Evolutionary conservation across 768 basidiomycete species (phyloP).

Genomic region (Rhodotorula babjevae): DNA sequence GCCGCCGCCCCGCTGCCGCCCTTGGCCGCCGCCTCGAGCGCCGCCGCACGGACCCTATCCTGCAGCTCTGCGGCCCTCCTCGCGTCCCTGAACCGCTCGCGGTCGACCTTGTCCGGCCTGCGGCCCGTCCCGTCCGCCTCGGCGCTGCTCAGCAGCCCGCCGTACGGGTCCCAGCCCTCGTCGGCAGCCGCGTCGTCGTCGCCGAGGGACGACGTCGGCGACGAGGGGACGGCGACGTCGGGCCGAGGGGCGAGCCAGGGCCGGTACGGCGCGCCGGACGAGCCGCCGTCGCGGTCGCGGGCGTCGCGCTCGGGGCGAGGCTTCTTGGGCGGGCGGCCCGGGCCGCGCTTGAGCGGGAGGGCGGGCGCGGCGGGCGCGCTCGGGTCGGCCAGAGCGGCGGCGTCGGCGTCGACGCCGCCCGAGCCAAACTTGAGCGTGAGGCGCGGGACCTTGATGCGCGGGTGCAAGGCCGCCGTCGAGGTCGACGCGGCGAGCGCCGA

Average conservation of each 20-base stretch:
- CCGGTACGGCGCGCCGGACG: not conserved
- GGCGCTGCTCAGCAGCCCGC: slow-evolving; percentile 65
- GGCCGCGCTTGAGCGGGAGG: not conserved
- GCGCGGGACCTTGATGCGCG: slow-evolving; percentile 9
- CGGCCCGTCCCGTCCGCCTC: slow-evolving; percentile 74
- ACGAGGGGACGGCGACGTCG: slow-evolving; percentile 2
- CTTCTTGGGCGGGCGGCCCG: not conserved
- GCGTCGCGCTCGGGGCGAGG: not conserved
- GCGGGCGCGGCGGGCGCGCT: not conserved
- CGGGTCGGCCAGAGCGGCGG: too few species aligned
- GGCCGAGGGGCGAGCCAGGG: slow-evolving; percentile 48
- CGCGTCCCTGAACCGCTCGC: slow-evolving; percentile 67
- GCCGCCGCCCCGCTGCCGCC: not conserved
- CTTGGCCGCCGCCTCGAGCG: not conserved
- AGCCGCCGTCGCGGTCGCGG: not conserved
- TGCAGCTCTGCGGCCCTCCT: slow-evolving; percentile 60
- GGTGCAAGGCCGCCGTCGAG: slow-evolving; percentile 5
- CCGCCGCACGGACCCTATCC: slow-evolving; percentile 3
- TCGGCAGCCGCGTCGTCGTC: slow-evolving; percentile 50
- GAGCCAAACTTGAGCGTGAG: slow-evolving; percentile 2
- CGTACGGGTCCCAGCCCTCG: slow-evolving; percentile 57
- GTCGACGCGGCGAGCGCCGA: not conserved
- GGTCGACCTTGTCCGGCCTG: slow-evolving; percentile 59
- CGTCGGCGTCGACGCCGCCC: too few species aligned
- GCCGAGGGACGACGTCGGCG: not conserved